Percentiles rank a stretch among this genome's conserved stretches.
Evolutionary conservation across 78 protist genomes (phyloP).

Genomic region (Dictyostelium brefeldianum): DNA sequence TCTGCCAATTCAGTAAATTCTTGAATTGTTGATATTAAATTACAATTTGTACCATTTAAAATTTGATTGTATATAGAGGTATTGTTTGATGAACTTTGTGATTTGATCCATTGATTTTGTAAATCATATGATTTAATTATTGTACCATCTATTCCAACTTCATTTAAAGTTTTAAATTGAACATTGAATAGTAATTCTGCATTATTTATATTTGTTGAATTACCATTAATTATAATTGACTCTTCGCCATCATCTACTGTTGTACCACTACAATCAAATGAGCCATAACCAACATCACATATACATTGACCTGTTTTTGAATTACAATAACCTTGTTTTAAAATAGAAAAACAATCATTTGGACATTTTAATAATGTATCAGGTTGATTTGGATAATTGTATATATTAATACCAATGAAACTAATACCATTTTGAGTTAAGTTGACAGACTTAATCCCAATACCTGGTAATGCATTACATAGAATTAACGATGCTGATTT

Average conservation of each 20-base stretch:
- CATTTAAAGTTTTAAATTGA: not conserved
- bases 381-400: not conserved
- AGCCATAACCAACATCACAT: not conserved
- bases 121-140: not conserved
- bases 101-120: not conserved
- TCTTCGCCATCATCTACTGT: not conserved
- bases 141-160: not conserved
- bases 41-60: not conserved
- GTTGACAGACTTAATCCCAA: not conserved
- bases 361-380: not conserved
- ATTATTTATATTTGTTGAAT: not conserved
- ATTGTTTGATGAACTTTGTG: not conserved
- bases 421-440: not conserved
- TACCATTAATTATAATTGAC: not conserved
- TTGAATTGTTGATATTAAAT: not conserved
- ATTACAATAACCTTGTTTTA: not conserved
- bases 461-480: not conserved
- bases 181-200: not conserved
- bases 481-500: not conserved
- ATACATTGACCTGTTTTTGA: not conserved
- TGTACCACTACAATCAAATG: not conserved
- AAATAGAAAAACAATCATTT: not conserved
- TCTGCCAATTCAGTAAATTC: not conserved
- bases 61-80: not conserved
- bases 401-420: not conserved